Conservation (phyloP, 2,329 filamentous ascomycete genomes). For the Diaporthe caulivora region DNA sequence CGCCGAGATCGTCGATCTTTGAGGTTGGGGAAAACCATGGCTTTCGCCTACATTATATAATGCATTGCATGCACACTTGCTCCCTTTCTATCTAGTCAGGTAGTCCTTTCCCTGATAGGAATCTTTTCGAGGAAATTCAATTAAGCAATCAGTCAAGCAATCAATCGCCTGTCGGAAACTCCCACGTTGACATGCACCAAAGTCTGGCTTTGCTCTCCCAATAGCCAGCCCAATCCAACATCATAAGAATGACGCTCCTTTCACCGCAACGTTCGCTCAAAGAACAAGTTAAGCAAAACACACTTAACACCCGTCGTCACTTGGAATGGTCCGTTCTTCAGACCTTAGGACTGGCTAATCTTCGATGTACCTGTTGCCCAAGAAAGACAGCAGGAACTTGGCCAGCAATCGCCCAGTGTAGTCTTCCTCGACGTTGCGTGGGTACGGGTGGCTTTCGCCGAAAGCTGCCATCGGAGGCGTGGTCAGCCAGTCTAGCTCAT, state of each 20-base stretch:
- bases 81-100: conserved; percentile 16
- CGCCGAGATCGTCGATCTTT: conserved; percentile 90
- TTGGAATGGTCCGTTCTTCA: neutral
- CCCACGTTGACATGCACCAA: conserved; percentile 7
- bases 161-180: conserved; percentile 4
- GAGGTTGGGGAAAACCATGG: conserved; percentile 95
- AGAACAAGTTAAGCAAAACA: neutral
- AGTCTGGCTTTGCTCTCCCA: neutral
- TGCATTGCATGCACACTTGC: conserved; percentile 6
- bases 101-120: neutral
- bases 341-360: conserved; percentile 31
- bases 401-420: conserved; percentile 67
- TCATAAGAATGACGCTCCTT: neutral
- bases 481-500: conserved; percentile 59
- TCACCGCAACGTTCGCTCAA: neutral
- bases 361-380: conserved; percentile 61
- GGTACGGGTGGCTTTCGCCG: conserved; percentile 58
- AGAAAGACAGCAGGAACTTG: conserved; percentile 68
- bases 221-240: neutral
- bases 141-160: neutral
- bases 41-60: conserved; percentile 71
- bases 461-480: conserved; percentile 57
- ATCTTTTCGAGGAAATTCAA: neutral
- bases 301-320: neutral
- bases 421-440: conserved; percentile 60